Evolutionary conservation across 2,329 filamentous ascomycete genomes (phyloP).

Genomic region (Pseudopithomyces maydicus): DNA sequence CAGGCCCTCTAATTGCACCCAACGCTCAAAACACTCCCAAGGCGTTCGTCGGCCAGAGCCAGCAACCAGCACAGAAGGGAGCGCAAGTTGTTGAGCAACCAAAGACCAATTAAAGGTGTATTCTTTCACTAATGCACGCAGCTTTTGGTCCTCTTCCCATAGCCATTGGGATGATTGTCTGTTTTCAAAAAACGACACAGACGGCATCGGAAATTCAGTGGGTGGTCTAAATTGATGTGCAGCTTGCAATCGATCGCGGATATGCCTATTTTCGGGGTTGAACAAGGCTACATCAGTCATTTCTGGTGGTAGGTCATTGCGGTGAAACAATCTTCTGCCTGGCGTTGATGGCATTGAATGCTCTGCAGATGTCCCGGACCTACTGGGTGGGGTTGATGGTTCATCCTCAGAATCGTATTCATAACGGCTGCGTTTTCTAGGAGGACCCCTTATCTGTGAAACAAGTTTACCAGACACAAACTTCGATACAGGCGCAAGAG

Average conservation of each 20-base stretch:
- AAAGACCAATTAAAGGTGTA: slow-evolving; percentile 98
- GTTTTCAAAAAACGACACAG: slow-evolving; percentile 86
- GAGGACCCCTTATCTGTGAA: slow-evolving; percentile 67
- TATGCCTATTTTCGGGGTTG: slow-evolving; percentile 83
- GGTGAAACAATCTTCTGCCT: slow-evolving; percentile 44
- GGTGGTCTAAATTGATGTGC: slow-evolving; percentile 93
- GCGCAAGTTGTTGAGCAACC: slow-evolving; percentile 79
- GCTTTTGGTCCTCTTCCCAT: slow-evolving; percentile 84
- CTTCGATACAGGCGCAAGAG: slow-evolving; percentile 84
- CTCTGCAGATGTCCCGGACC: slow-evolving; percentile 49
- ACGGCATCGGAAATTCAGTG: slow-evolving; percentile 88
- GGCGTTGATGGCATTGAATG: slow-evolving; percentile 49
- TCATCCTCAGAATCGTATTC: slow-evolving; percentile 77
- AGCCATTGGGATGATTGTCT: slow-evolving; percentile 91
- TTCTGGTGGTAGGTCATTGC: slow-evolving; percentile 65
- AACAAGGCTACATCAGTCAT: slow-evolving; percentile 84
- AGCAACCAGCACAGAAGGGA: slow-evolving; percentile 78
- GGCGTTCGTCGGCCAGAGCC: slow-evolving; percentile 88
- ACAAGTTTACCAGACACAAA: slow-evolving; percentile 82
- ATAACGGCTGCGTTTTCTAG: slow-evolving; percentile 80
- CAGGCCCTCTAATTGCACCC: slow-evolving; percentile 88
- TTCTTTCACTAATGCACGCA: slow-evolving; percentile 82
- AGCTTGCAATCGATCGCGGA: slow-evolving; percentile 86
- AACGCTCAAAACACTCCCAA: slow-evolving; percentile 98
- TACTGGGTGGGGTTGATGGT: slow-evolving; percentile 37